Conservation (phyloP, 768 basidiomycete species). For the Kwoniella europaea region DNA sequence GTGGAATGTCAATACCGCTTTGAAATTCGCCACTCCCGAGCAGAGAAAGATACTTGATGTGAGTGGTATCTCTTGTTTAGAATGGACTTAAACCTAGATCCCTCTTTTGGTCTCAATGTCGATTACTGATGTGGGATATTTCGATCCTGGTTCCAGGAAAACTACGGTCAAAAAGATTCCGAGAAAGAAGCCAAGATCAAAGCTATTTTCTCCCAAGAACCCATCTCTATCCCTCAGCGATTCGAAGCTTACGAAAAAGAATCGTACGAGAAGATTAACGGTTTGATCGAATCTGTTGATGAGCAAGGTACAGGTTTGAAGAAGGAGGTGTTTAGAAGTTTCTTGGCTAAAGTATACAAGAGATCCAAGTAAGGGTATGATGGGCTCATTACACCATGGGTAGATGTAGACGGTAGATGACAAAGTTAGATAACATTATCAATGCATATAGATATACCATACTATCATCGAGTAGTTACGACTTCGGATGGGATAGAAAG, state of each 20-base stretch:
- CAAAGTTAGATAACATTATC: neutral
- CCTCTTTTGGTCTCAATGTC: too few species aligned
- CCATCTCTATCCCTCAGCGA: conserved; percentile 65
- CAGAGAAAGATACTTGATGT: conserved; percentile 62
- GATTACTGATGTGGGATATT: too few species aligned
- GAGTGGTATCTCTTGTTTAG: too few species aligned
- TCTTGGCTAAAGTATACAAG: conserved; percentile 84
- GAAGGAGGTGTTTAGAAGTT: conserved; percentile 77
- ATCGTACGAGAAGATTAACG: conserved; percentile 70
- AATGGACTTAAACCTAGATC: too few species aligned
- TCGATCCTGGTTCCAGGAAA: too few species aligned
- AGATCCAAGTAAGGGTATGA: conserved; percentile 61
- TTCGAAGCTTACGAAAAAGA: conserved; percentile 81
- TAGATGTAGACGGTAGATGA: neutral
- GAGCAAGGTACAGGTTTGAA: conserved; percentile 69
- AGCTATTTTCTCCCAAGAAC: conserved; percentile 72
- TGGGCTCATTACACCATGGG: neutral
- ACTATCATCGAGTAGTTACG: too few species aligned
- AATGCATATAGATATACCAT: neutral
- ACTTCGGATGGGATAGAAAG: too few species aligned
- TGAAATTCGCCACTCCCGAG: conserved; percentile 61
- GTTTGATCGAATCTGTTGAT: conserved; percentile 73
- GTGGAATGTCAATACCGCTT: conserved; percentile 91
- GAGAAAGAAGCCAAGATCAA: conserved; percentile 69
- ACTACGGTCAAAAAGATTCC: conserved; percentile 69